Evolutionary conservation across 257 asterid genomes (phyloP).

Genomic region (Datura wrightii): DNA sequence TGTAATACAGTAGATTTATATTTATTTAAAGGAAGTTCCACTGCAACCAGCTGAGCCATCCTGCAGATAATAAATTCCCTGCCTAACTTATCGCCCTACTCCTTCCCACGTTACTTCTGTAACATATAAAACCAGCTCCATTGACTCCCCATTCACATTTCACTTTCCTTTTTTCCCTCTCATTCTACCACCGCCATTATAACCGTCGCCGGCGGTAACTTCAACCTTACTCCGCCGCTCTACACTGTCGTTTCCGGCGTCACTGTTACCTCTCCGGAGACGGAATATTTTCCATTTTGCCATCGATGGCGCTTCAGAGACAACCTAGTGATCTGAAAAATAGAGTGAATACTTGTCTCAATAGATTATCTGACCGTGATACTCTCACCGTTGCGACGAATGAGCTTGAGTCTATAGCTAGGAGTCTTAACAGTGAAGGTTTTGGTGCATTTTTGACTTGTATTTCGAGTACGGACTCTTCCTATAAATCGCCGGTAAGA

Average conservation of each 20-base stretch:
- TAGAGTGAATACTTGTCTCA: conserved; percentile 67
- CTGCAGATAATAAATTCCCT: conserved; percentile 15
- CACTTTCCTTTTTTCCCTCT: conserved; percentile 29
- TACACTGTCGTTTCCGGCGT: conserved; percentile 34
- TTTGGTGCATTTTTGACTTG: conserved; percentile 69
- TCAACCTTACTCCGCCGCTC: conserved; percentile 23
- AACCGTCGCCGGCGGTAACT: conserved; percentile 28
- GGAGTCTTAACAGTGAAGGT: conserved; percentile 50
- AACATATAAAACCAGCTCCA: conserved; percentile 50
- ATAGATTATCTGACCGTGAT: conserved; percentile 81
- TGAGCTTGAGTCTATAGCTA: conserved; percentile 80
- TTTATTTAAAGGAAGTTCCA: background rate
- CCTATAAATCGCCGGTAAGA: conserved; percentile 86
- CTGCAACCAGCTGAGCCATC: conserved; percentile 18
- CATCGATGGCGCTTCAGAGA: conserved; percentile 46
- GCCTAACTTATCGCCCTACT: conserved; percentile 26
- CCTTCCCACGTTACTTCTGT: conserved; percentile 48
- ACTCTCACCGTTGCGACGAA: conserved; percentile 69
- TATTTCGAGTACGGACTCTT: conserved; percentile 69
- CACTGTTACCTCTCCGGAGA: conserved; percentile 35
- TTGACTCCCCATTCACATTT: background rate
- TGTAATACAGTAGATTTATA: too few species aligned
- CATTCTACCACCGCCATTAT: background rate
- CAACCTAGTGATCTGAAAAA: conserved; percentile 59
- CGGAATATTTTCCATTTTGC: background rate